phyloP scores from a whole-genome alignment of 331 rosid species.

The Pyrus hybrid region DNA sequence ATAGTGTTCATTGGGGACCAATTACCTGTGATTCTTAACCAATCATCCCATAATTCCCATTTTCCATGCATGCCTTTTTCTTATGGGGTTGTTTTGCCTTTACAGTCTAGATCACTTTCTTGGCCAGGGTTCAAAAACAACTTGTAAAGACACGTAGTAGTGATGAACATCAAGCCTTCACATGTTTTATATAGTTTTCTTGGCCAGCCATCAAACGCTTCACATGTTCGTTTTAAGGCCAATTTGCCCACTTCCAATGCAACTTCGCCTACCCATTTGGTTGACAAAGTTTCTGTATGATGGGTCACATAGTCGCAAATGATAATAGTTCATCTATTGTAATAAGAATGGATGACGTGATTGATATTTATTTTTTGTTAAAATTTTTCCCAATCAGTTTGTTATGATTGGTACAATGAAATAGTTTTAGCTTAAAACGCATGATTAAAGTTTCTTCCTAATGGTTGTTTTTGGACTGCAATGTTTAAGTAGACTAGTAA shows the following conservation, averaged over 20 bases:
- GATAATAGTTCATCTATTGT: too few species aligned
- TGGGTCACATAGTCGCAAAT: background rate
- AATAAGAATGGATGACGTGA: too few species aligned
- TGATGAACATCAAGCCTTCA: constrained; percentile 7
- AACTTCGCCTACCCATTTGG: background rate
- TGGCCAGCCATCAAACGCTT: background rate
- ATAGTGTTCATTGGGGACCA: background rate
- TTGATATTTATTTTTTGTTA: too few species aligned
- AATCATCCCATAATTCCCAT: background rate
- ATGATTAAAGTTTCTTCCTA: background rate
- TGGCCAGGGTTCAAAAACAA: background rate
- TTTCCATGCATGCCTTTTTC: constrained; percentile 3
- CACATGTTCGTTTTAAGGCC: constrained; percentile 26
- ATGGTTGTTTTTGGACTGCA: background rate
- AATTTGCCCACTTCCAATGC: constrained; percentile 10
- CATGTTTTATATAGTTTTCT: constrained; percentile 4
- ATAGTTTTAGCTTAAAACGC: background rate
- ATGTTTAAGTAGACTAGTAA: background rate
- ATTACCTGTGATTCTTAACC: background rate
- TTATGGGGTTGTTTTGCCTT: constrained; percentile 19
- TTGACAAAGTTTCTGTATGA: too few species aligned
- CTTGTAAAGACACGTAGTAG: constrained; percentile 3
- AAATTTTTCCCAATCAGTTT: background rate
- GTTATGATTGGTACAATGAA: background rate
- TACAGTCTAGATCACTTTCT: background rate